Conservation (phyloP, 257 asterid species). For the Jacaranda mimosifolia region DNA sequence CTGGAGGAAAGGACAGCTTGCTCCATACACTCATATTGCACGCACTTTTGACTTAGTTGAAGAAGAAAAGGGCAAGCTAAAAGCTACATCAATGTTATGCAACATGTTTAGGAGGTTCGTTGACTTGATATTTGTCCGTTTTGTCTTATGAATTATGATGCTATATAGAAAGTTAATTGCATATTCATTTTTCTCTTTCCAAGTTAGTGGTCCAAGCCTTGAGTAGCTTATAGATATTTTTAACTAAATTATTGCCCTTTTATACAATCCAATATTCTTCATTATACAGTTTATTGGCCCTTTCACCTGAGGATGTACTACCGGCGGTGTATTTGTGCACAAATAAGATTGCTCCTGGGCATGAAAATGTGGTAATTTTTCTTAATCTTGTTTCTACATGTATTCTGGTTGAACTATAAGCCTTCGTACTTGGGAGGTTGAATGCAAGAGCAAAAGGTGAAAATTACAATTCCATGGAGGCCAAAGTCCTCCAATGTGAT, state of each 20-base stretch:
- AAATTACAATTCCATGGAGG: slow-evolving; percentile 15
- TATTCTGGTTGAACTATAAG: slow-evolving; percentile 17
- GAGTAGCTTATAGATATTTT: slow-evolving; percentile 11
- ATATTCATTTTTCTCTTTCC: slow-evolving; percentile 14
- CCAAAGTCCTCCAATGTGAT: background rate
- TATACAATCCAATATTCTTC: slow-evolving; percentile 40
- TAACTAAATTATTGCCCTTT: slow-evolving; percentile 24
- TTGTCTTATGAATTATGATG: slow-evolving; percentile 19
- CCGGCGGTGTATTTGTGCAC: slow-evolving; percentile 93
- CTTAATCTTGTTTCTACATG: slow-evolving; percentile 24
- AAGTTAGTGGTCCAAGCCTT: slow-evolving; percentile 15
- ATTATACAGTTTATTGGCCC: slow-evolving; percentile 75
- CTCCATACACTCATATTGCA: slow-evolving; percentile 86
- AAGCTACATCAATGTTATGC: slow-evolving; percentile 84
- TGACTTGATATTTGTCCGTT: slow-evolving; percentile 28
- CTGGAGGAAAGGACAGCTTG: slow-evolving; percentile 87
- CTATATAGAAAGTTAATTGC: background rate
- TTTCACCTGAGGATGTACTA: slow-evolving; percentile 88
- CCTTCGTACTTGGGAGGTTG: slow-evolving; percentile 8
- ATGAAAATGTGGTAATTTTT: slow-evolving; percentile 75
- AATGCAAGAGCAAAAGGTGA: slow-evolving; percentile 23
- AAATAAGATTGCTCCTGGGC: slow-evolving; percentile 90
- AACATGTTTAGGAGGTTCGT: slow-evolving; percentile 95
- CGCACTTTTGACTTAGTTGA: slow-evolving; percentile 87
- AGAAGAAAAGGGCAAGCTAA: slow-evolving; percentile 88